Percentiles rank a stretch among this genome's conserved stretches.
Conservation (phyloP, 2,329 filamentous ascomycete species). For the Fusarium metavorans region DNA sequence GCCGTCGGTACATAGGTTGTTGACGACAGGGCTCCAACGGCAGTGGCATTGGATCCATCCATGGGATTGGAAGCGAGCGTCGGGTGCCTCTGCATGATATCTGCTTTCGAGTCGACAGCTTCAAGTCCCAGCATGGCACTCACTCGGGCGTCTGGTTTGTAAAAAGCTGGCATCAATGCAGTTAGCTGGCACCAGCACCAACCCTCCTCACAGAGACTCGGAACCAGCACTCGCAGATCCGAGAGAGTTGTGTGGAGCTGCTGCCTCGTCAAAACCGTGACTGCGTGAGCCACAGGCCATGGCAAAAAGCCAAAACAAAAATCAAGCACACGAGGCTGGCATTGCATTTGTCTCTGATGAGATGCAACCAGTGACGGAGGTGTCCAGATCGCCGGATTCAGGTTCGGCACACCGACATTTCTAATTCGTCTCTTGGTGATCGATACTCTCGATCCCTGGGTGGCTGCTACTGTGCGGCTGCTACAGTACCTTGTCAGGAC, state of each 20-base stretch:
- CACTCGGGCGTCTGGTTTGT: not conserved
- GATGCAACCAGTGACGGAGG: constrained; percentile 24
- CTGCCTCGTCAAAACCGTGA: not conserved
- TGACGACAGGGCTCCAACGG: constrained; percentile 21
- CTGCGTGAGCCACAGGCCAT: not conserved
- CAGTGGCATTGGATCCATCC: constrained; percentile 4
- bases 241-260: constrained; percentile 15
- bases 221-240: not conserved
- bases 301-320: constrained; percentile 11
- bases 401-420: constrained; percentile 44
- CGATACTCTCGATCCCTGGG: constrained; percentile 25
- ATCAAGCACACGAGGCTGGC: constrained; percentile 30
- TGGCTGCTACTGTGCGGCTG: constrained; percentile 1
- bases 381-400: constrained; percentile 31
- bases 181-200: not conserved
- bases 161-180: constrained; percentile 9
- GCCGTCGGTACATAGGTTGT: constrained; percentile 7
- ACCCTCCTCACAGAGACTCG: not conserved
- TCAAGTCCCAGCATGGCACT: not conserved
- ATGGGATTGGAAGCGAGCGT: constrained; percentile 6
- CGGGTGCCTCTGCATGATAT: constrained; percentile 12
- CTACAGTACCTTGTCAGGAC: not conserved
- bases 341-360: constrained; percentile 21
- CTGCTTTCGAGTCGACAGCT: not conserved
- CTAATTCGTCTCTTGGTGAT: constrained; percentile 33